Percentiles rank a stretch among this genome's conserved stretches.
phyloP scores from a whole-genome alignment of 1,284 basidiomycete species.

The Ceratobasidium sp. region DNA sequence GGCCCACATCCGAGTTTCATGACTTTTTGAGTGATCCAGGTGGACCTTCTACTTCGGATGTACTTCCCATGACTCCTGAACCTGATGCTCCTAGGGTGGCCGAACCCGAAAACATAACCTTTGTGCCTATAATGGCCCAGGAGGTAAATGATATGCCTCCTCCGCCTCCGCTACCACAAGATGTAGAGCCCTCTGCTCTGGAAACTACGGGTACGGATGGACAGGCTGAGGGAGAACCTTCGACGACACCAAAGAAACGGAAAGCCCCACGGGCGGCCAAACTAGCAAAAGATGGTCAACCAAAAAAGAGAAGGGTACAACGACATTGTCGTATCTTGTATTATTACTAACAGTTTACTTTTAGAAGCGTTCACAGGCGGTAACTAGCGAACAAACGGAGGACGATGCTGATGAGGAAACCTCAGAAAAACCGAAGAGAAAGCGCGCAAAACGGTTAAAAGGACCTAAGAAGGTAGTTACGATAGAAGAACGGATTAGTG shows the following conservation, averaged over 20 bases:
- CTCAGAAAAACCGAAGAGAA: constrained; percentile 11
- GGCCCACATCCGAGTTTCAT: background rate
- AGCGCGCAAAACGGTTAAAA: background rate
- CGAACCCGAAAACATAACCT: background rate
- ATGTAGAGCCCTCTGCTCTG: background rate
- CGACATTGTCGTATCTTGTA: background rate
- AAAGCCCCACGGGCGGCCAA: background rate
- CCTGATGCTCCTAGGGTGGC: background rate
- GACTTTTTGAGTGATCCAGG: too few relatives aligned
- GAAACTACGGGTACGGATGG: background rate
- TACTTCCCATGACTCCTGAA: background rate
- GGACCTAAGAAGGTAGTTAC: background rate
- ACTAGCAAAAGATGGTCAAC: background rate
- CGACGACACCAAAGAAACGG: background rate
- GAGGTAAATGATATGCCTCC: background rate
- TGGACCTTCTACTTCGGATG: background rate
- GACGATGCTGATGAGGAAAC: constrained; percentile 8
- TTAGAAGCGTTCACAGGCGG: background rate
- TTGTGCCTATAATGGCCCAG: background rate
- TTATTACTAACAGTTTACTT: background rate
- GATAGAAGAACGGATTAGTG: constrained; percentile 24
- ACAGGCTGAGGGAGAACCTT: background rate
- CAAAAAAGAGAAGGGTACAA: background rate
- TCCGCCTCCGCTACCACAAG: background rate
- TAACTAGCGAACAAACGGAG: background rate